Base-by-base conservation (phyloP, 2,329 filamentous ascomycete genomes). In the Dactylellina drechsleri region DNA sequence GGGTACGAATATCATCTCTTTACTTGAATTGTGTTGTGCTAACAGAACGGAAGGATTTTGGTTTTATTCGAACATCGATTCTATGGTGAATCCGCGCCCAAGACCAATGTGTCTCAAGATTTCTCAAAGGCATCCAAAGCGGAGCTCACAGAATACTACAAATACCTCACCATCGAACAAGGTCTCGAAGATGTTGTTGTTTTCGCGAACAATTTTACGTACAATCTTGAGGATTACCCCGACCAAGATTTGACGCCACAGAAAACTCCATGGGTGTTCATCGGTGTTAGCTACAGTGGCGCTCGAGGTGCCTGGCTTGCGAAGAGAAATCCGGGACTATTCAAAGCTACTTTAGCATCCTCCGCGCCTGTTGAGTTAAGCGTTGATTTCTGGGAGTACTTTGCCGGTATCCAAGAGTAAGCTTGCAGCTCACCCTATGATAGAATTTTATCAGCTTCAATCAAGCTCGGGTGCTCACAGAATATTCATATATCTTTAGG, bases 151-250 rank as follows among this genome's bases (percentile, higher is more conserved):
- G 78, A 80, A 23, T 80, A 79, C 1, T 82, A 83, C 75, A 77
- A 78, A 56, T 83, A 79, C 49, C 79, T 82, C 47, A 84, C 79
- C 0, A 81, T 81, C 0, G 82, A 83, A 61, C 82, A 84, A 67
- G 81, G 82, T 0, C 79, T 84, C 13, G 82, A 82, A 16, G 83
- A 84, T 76, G 79, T 84, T 4, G 80, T 80, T 6, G 71, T 74
- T 13, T 84, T 84, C 50, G 83, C 83, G 0, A 80, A 79, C 54
- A 79, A 81, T 36, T 84, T 84, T 78, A 81, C 79, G 47, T 79
- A 81, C 53, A 74, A 78, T 18, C 64, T 79, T 16, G 43, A 64
- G 15, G 58, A 68, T 20, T 61, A 57, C 13, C 82, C 83, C 47
- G 79, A 80, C 23, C 47, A 73, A 13, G 56, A 66, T 15, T 36